Evolutionary conservation across 768 basidiomycete genomes (phyloP).

Genomic region (Psilocybe cubensis): DNA sequence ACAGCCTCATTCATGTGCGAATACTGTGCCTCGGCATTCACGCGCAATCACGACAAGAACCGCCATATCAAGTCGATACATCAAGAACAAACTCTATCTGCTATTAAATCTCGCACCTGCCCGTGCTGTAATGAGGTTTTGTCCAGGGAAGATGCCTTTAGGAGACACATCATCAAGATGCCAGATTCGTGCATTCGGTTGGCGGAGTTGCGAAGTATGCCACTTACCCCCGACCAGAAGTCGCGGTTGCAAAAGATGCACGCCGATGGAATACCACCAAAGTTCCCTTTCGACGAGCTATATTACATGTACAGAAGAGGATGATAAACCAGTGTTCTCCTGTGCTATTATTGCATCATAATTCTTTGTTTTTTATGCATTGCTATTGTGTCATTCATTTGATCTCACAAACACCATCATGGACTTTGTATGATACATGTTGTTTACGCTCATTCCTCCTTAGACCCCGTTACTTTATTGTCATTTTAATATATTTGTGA

Average conservation of each 20-base stretch:
- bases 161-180: slow-evolving; percentile 11
- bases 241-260: background rate
- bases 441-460: background rate
- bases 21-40: slow-evolving; percentile 19
- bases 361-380: background rate
- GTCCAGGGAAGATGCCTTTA: slow-evolving; percentile 16
- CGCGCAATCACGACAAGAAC: slow-evolving; percentile 21
- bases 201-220: slow-evolving; percentile 1
- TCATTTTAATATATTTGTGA: background rate
- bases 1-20: slow-evolving; percentile 11
- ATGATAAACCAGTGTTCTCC: background rate
- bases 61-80: slow-evolving; percentile 21
- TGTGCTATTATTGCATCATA: background rate
- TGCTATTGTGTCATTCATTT: background rate
- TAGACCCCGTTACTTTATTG: background rate
- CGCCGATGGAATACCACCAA: background rate
- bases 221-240: background rate
- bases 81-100: slow-evolving; percentile 7
- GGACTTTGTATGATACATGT: background rate
- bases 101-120: slow-evolving; percentile 13
- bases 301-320: background rate
- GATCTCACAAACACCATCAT: background rate
- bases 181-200: slow-evolving; percentile 7
- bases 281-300: background rate
- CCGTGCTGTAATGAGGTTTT: slow-evolving; percentile 14